phyloP scores from a whole-genome alignment of 164 flowering plant genomes.

The Santalum album region DNA sequence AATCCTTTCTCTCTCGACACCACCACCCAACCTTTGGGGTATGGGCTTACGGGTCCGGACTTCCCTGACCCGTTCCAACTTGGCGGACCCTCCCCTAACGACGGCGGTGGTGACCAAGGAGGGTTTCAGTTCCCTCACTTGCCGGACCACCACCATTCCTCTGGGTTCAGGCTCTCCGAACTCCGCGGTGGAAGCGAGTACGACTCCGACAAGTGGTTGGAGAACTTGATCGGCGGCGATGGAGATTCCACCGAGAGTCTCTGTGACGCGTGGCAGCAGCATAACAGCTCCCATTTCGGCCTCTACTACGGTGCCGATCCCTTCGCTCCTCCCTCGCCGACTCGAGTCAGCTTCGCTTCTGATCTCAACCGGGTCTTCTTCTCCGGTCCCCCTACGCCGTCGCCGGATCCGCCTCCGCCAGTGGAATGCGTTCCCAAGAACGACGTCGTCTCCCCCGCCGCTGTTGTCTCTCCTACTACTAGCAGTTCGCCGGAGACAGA shows the following conservation, averaged over 20 bases:
- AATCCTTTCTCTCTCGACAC: slow-evolving; percentile 7
- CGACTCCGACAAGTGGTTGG: slow-evolving; percentile 96
- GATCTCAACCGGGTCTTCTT: slow-evolving; percentile 52
- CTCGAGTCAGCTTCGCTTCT: slow-evolving; percentile 33
- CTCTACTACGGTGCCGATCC: slow-evolving; percentile 42
- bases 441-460: slow-evolving; percentile 2
- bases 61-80: slow-evolving; percentile 49
- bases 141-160: slow-evolving; percentile 29
- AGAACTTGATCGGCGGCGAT: slow-evolving; percentile 51
- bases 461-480: not conserved
- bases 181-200: slow-evolving; percentile 37
- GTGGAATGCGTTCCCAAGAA: slow-evolving; percentile 3
- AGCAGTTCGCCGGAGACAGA: slow-evolving; percentile 20
- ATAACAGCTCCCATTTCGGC: slow-evolving; percentile 28
- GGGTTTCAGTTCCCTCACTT: slow-evolving; percentile 40
- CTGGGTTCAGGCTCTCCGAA: slow-evolving; percentile 45
- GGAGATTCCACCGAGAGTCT: slow-evolving; percentile 60
- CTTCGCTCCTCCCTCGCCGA: slow-evolving; percentile 39
- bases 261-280: slow-evolving; percentile 56
- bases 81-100: slow-evolving; percentile 12
- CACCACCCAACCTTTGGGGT: slow-evolving; percentile 19
- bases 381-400: slow-evolving; percentile 9
- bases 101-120: too few relatives aligned
- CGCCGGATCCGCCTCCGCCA: slow-evolving; percentile 11
- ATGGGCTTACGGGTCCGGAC: slow-evolving; percentile 29